phyloP scores from a whole-genome alignment of 1,284 basidiomycete species.

The Volvariella surrecta region DNA sequence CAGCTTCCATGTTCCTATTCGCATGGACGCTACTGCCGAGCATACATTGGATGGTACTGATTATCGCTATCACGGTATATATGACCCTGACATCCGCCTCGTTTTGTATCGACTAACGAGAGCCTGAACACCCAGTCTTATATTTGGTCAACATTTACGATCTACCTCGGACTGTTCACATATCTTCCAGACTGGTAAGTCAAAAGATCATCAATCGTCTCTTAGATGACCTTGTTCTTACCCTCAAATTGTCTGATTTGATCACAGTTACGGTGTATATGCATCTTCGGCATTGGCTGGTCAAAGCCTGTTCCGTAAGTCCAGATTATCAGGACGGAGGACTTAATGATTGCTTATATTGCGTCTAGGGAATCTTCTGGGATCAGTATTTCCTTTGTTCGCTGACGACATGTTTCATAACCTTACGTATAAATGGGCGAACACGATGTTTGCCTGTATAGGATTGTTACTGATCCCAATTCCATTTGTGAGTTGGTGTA shows the following conservation, averaged over 20 bases:
- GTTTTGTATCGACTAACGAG: neutral
- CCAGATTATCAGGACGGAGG: neutral
- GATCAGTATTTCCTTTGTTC: conserved; percentile 52
- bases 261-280: conserved; percentile 46
- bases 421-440: conserved; percentile 59
- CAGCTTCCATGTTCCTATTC: conserved; percentile 51
- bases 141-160: conserved; percentile 40
- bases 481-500: conserved; percentile 36
- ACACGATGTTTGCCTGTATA: conserved; percentile 51
- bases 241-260: neutral
- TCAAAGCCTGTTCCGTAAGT: conserved; percentile 53
- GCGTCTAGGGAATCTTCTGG: conserved; percentile 37
- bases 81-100: neutral
- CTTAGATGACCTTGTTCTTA: too few relatives aligned
- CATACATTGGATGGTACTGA: conserved; percentile 41
- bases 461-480: conserved; percentile 50
- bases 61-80: conserved; percentile 40
- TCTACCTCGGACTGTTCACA: conserved; percentile 53
- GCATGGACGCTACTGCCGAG: conserved; percentile 42
- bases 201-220: neutral
- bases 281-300: conserved; percentile 67
- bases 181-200: conserved; percentile 61
- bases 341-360: neutral
- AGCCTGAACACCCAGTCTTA: conserved; percentile 29
- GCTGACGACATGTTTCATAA: conserved; percentile 44